Evolutionary conservation across 108 stramenopile species (phyloP).

Genomic region (Discostella pseudostelligera): DNA sequence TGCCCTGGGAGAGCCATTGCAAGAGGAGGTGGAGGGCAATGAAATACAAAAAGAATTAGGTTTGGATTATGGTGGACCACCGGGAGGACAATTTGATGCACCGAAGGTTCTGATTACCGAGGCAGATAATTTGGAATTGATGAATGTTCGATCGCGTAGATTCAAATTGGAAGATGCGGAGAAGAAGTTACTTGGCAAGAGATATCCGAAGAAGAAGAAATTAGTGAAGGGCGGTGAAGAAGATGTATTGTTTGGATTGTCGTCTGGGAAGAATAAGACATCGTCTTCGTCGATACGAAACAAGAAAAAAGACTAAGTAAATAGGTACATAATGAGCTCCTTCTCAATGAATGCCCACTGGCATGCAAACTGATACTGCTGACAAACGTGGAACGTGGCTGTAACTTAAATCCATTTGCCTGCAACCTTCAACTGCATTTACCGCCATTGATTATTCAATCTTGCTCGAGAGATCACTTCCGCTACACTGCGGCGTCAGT

Average conservation of each 20-base stretch:
- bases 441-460: no score
- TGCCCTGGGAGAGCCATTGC: slow-evolving; percentile 84
- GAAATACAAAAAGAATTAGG: slow-evolving; percentile 57
- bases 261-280: slow-evolving; percentile 13
- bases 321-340: no score
- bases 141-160: slow-evolving; percentile 59
- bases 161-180: slow-evolving; percentile 71
- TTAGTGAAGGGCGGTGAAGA: slow-evolving; percentile 13
- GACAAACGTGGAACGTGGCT: no score
- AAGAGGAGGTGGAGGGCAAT: slow-evolving; percentile 59
- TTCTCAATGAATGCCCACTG: no score
- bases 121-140: slow-evolving; percentile 86
- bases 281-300: slow-evolving; percentile 7
- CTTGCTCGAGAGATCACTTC: no score
- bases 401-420: no score
- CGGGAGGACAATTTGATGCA: slow-evolving; percentile 69
- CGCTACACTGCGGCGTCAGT: no score
- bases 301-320: slow-evolving; percentile 19
- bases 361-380: no score
- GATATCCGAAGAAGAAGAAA: slow-evolving; percentile 67
- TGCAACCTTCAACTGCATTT: no score
- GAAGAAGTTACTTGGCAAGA: slow-evolving; percentile 65
- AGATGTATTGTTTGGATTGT: slow-evolving; percentile 39
- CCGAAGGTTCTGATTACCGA: slow-evolving; percentile 58
- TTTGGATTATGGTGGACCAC: slow-evolving; percentile 28